A percentile compares a stretch with the other conserved stretches of the same genome.
Evolutionary conservation across 805 yeast species (phyloP).

Genomic region (Candida coquimbonensis): DNA sequence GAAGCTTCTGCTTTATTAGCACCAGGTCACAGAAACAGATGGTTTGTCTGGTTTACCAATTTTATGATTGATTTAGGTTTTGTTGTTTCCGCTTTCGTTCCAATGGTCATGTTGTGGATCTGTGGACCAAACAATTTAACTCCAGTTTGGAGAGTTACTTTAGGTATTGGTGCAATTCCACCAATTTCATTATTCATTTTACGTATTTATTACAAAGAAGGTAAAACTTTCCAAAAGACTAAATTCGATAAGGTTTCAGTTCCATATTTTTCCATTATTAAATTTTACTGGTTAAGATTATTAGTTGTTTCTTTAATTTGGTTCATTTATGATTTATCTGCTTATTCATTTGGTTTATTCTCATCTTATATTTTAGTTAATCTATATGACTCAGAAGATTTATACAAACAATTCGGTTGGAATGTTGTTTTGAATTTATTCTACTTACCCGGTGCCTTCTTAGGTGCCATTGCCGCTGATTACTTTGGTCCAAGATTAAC

Average conservation of each 20-base stretch:
- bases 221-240: slow-evolving; percentile 61
- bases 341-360: slow-evolving; percentile 82
- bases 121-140: slow-evolving; percentile 62
- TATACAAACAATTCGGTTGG: slow-evolving; percentile 85
- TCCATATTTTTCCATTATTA: slow-evolving; percentile 65
- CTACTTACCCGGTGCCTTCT: slow-evolving; percentile 83
- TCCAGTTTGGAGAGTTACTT: slow-evolving; percentile 86
- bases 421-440: slow-evolving; percentile 81
- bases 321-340: slow-evolving; percentile 87
- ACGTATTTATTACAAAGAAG: slow-evolving; percentile 71
- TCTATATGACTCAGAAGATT: slow-evolving; percentile 50
- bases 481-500: slow-evolving; percentile 88
- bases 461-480: slow-evolving; percentile 84
- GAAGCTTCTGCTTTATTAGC: slow-evolving; percentile 79
- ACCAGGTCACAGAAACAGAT: slow-evolving; percentile 81
- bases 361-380: slow-evolving; percentile 61
- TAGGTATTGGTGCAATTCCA: slow-evolving; percentile 86
- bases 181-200: slow-evolving; percentile 72
- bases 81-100: slow-evolving; percentile 77
- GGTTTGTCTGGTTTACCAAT: slow-evolving; percentile 85
- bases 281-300: slow-evolving; percentile 81
- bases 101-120: slow-evolving; percentile 80
- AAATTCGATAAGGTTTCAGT: slow-evolving; percentile 55
- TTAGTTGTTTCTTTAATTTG: slow-evolving; percentile 67
- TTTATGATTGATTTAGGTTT: slow-evolving; percentile 84